A percentile compares a stretch with the other conserved stretches of the same genome.
phyloP scores from a whole-genome alignment of 805 yeast species.

The Wickerhamomyces strasburgensis region DNA sequence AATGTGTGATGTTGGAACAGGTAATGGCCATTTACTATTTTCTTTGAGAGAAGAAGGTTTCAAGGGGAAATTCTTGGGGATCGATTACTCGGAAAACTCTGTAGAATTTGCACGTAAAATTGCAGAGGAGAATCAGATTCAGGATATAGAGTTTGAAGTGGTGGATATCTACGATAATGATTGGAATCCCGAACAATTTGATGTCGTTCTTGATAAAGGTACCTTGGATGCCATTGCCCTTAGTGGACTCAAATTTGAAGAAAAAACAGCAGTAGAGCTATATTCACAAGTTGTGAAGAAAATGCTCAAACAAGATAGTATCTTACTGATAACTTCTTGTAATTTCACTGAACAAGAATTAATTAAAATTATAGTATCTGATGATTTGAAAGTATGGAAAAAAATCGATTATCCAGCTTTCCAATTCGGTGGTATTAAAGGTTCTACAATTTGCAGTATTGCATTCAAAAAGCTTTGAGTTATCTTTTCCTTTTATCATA shows the following conservation, averaged over 20 bases:
- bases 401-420: slow-evolving; percentile 73
- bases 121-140: slow-evolving; percentile 37
- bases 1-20: slow-evolving; percentile 87
- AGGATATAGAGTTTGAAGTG: slow-evolving; percentile 46
- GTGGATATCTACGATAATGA: slow-evolving; percentile 58
- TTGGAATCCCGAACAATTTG: slow-evolving; percentile 45
- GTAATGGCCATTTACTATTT: slow-evolving; percentile 88
- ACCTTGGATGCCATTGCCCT: slow-evolving; percentile 95
- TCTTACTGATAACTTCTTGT: slow-evolving; percentile 82
- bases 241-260: slow-evolving; percentile 50
- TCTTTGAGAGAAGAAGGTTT: slow-evolving; percentile 61
- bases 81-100: slow-evolving; percentile 85
- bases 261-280: slow-evolving; percentile 45
- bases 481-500: no score
- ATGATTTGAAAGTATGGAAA: slow-evolving; percentile 52
- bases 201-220: slow-evolving; percentile 86
- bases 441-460: slow-evolving; percentile 82
- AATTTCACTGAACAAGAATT: slow-evolving; percentile 87
- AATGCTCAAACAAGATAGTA: slow-evolving; percentile 50
- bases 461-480: slow-evolving; percentile 51
- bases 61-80: slow-evolving; percentile 57
- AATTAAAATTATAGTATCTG: slow-evolving; percentile 42
- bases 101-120: slow-evolving; percentile 67
- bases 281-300: slow-evolving; percentile 59
- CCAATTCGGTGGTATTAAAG: slow-evolving; percentile 85